These are phyloP conservation scores for Pseudocercospora macadamiae DNA, from an alignment of 2,329 filamentous ascomycete species.

Conservation along the genomic window DNA sequence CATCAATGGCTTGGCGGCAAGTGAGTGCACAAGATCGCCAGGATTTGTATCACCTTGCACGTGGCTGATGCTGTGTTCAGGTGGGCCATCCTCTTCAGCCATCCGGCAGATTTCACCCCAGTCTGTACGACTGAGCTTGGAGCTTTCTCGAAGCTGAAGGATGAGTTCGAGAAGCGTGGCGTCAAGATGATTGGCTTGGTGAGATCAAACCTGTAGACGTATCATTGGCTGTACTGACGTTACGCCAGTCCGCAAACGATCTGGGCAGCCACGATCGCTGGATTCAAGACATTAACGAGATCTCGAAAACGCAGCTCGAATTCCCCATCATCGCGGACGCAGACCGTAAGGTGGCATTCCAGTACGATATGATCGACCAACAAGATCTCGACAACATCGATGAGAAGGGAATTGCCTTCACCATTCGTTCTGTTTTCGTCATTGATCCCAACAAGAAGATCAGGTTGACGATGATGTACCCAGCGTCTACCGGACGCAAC, in stretches of 20 bases:
- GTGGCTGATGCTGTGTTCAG: constrained; percentile 1
- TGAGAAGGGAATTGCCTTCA: constrained; percentile 71
- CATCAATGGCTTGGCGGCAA: constrained; percentile 78
- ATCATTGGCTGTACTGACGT: too few species aligned
- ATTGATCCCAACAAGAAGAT: constrained; percentile 95
- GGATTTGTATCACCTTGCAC: neutral
- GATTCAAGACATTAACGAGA: constrained; percentile 74
- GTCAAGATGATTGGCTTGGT: constrained; percentile 89
- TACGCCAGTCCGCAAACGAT: constrained; percentile 71
- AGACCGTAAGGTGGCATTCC: constrained; percentile 51
- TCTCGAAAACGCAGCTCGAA: constrained; percentile 47
- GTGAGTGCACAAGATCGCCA: constrained; percentile 41
- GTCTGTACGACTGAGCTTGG: constrained; percentile 96
- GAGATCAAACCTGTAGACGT: too few species aligned
- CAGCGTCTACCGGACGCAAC: constrained; percentile 77
- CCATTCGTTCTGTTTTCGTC: constrained; percentile 92
- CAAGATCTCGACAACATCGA: constrained; percentile 41
- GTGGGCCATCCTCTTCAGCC: constrained; percentile 79
- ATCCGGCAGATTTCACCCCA: constrained; percentile 87
- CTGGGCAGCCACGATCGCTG: constrained; percentile 81
- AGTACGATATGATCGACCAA: constrained; percentile 52
- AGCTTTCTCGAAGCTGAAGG: constrained; percentile 85
- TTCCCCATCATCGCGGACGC: constrained; percentile 57
- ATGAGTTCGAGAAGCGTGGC: constrained; percentile 82
- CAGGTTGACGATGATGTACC: constrained; percentile 89